Evolutionary conservation across 129 eudicot species (phyloP).

Genomic region (Ambrosia trifida): DNA sequence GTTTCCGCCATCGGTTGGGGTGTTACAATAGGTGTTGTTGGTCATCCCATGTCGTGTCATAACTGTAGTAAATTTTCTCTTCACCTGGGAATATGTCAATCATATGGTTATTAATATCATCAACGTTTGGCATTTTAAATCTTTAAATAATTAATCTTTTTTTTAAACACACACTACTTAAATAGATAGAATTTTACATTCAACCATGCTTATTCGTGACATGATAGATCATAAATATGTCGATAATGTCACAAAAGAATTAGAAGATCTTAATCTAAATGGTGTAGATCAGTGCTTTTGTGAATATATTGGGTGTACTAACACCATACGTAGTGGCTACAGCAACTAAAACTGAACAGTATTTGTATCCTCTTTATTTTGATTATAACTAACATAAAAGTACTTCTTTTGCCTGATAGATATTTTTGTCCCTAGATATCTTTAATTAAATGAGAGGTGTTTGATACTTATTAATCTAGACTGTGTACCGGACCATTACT

Average conservation of each 20-base stretch:
- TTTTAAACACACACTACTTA: background rate
- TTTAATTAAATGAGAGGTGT: background rate
- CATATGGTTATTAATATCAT: too few species aligned
- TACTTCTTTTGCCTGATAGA: background rate
- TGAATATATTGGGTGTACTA: background rate
- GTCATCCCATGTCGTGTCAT: too few species aligned
- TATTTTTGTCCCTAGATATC: background rate
- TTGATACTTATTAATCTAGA: background rate
- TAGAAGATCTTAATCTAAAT: background rate
- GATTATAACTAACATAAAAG: slow-evolving; percentile 6
- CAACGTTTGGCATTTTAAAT: slow-evolving; percentile 11
- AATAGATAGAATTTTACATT: background rate
- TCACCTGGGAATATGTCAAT: too few species aligned
- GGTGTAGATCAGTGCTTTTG: background rate
- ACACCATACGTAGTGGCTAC: background rate
- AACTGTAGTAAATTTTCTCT: too few species aligned
- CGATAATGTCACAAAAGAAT: slow-evolving; percentile 7
- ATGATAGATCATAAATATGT: background rate
- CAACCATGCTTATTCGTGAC: slow-evolving; percentile 12
- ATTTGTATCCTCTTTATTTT: slow-evolving; percentile 19
- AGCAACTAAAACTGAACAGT: background rate
- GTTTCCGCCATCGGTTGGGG: too few species aligned
- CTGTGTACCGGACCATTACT: background rate
- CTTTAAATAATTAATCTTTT: background rate
- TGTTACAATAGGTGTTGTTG: too few species aligned